Evolutionary conservation across 78 protist species (phyloP), one percentile per base, ranked within the genome.

Genomic region (Tieghemostelium lacteum): DNA sequence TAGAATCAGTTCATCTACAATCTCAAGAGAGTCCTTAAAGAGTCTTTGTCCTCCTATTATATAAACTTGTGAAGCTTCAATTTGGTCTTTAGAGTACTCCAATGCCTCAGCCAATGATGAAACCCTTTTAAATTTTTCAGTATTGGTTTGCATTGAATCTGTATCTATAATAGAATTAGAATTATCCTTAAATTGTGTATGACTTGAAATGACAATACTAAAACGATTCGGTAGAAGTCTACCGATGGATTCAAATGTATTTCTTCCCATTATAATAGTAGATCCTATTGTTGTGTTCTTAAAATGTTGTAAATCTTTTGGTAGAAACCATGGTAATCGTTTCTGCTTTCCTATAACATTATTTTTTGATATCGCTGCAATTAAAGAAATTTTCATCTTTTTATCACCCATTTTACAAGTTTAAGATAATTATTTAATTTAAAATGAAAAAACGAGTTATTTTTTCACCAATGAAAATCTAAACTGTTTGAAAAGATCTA

Each of bases 261-360:
- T 64, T 64, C 71, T 31, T 7, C 71, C 71, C 71, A 64, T 64
- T 5, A 64, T 37, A 64, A 64, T 64, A 1, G 71, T 39, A 36
- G 22, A 37, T 2, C 49, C 49, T 16, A 37, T 29, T 16, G 71
- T 36, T 29, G 49, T 36, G 26, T 36, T 64, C 36, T 29, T 5
- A 64, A 64, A 64, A 37, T 31, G 34, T 64, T n/a, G 40, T 16
- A 64, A 19, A 64, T 64, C 71, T 17, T 19, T 10, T 29, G 26
- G 26, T 1, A 64, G 49, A 2, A 26, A 31, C 71, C 71, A 64
- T 17, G 71, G 71, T 36, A 64, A 3, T 16, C 19, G 2, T 6
- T 37, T 37, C 29, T 64, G 6, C 36, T 36, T 64, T 17, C 71
- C 71, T 36, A 64, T 64, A 1, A 64, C 71, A 64, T 64, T 29